phyloP scores from a whole-genome alignment of 2,329 filamentous ascomycete genomes.

The Fusarium drepaniforme region DNA sequence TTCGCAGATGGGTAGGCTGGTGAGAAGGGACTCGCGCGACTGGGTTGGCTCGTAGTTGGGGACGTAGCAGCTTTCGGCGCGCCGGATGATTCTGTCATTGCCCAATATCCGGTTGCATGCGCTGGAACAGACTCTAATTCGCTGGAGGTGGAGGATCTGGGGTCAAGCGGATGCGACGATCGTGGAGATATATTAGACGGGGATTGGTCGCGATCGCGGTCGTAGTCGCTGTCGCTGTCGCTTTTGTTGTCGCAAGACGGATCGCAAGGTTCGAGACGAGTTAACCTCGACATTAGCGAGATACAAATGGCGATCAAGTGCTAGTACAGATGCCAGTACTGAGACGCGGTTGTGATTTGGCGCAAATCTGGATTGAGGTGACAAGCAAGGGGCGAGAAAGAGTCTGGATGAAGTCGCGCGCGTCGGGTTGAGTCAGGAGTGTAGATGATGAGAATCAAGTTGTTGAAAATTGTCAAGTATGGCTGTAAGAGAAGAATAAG shows the following conservation, averaged over 20 bases:
- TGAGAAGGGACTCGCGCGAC: slow-evolving; percentile 49
- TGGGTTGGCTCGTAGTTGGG: slow-evolving; percentile 41
- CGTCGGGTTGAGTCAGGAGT: background rate
- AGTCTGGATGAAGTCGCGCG: background rate
- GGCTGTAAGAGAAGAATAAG: slow-evolving; percentile 6
- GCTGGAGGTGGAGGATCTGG: slow-evolving; percentile 26
- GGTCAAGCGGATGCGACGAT: slow-evolving; percentile 39
- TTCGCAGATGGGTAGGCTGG: slow-evolving; percentile 29
- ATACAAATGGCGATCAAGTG: background rate
- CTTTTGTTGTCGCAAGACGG: slow-evolving; percentile 23
- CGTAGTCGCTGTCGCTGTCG: slow-evolving; percentile 13
- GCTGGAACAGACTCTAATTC: slow-evolving; percentile 38
- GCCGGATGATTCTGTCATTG: slow-evolving; percentile 47
- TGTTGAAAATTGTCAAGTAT: slow-evolving; percentile 11
- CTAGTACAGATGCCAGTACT: background rate
- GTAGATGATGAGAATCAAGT: background rate
- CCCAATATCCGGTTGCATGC: slow-evolving; percentile 45
- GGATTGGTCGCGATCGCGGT: slow-evolving; percentile 31
- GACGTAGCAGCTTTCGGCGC: slow-evolving; percentile 44
- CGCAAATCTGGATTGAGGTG: background rate
- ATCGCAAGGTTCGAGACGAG: background rate
- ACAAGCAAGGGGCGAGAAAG: background rate
- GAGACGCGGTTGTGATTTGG: background rate
- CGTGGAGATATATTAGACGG: slow-evolving; percentile 29
- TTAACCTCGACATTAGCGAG: background rate